Conservation (phyloP, 1,139 yeast genomes). For the Zygoascus meyerae region DNA sequence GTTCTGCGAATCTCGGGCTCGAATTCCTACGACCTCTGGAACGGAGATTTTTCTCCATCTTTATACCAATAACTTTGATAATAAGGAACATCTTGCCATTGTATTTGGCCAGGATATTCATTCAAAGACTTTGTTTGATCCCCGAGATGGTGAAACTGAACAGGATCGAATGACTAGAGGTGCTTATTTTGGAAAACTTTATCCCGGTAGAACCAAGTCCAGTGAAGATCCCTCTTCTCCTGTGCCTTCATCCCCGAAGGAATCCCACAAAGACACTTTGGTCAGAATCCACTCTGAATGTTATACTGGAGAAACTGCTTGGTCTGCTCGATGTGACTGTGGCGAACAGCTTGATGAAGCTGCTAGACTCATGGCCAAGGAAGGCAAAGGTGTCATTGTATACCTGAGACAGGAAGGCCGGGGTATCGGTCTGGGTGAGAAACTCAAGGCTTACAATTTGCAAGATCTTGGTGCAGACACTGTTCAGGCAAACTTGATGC, state of each 20-base stretch:
- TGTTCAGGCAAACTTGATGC: slow-evolving; percentile 86
- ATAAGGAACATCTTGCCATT: slow-evolving; percentile 93
- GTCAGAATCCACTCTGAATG: slow-evolving; percentile 94
- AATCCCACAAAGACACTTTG: slow-evolving; percentile 42
- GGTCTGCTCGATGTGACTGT: slow-evolving; percentile 98
- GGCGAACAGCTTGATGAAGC: slow-evolving; percentile 99
- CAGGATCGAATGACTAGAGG: slow-evolving; percentile 95
- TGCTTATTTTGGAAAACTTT: slow-evolving; percentile 83
- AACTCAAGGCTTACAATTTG: slow-evolving; percentile 90
- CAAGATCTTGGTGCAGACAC: slow-evolving; percentile 99
- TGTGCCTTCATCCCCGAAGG: slow-evolving; percentile 42
- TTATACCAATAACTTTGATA: slow-evolving; percentile 77
- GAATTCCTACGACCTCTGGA: slow-evolving; percentile 89
- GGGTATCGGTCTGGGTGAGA: slow-evolving; percentile 95
- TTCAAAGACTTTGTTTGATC: slow-evolving; percentile 62
- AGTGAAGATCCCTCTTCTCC: slow-evolving; percentile 1
- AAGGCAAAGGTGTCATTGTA: slow-evolving; percentile 90
- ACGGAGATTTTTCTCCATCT: slow-evolving; percentile 90
- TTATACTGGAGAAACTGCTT: slow-evolving; percentile 97
- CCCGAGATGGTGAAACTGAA: slow-evolving; percentile 68
- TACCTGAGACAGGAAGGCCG: slow-evolving; percentile 97
- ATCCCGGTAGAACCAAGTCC: slow-evolving; percentile 61
- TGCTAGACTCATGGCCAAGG: slow-evolving; percentile 80
- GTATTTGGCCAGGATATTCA: slow-evolving; percentile 92
- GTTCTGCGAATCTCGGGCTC: slow-evolving; percentile 85